phyloP scores from a whole-genome alignment of 345 rosid genomes.

The Linum tenue region DNA sequence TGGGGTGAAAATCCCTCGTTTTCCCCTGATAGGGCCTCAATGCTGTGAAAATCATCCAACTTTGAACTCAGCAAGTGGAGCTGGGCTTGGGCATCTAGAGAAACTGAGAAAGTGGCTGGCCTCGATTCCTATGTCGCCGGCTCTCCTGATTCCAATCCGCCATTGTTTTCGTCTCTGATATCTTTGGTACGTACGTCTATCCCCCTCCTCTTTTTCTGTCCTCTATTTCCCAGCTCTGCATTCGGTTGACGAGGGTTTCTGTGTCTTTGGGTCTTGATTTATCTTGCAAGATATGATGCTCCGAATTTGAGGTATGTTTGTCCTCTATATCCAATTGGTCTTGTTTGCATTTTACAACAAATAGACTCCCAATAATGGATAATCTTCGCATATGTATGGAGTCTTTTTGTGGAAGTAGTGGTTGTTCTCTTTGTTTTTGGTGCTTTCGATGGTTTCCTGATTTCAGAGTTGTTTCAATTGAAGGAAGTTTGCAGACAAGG shows the following conservation, averaged over 20 bases:
- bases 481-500: neutral
- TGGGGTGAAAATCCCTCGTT: too few relatives aligned
- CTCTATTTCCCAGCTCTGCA: neutral
- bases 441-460: too few relatives aligned
- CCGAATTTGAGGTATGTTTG: constrained; percentile 53
- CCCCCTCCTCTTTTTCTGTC: neutral
- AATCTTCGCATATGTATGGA: too few relatives aligned
- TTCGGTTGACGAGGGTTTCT: too few relatives aligned
- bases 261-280: too few relatives aligned
- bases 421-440: too few relatives aligned
- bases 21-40: too few relatives aligned
- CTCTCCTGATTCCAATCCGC: constrained; percentile 25
- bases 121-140: constrained; percentile 30
- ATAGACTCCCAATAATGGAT: too few relatives aligned
- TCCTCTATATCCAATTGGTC: neutral
- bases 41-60: constrained; percentile 41
- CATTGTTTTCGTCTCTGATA: constrained; percentile 31
- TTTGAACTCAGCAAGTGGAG: constrained; percentile 18
- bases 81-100: constrained; percentile 15
- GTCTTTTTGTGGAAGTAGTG: too few relatives aligned
- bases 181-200: constrained; percentile 37
- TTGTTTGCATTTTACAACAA: too few relatives aligned
- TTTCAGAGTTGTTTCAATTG: neutral
- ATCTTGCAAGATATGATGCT: constrained; percentile 64
- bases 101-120: constrained; percentile 31